phyloP scores from a whole-genome alignment of 345 rosid species.

The Excoecaria cochinchinensis region DNA sequence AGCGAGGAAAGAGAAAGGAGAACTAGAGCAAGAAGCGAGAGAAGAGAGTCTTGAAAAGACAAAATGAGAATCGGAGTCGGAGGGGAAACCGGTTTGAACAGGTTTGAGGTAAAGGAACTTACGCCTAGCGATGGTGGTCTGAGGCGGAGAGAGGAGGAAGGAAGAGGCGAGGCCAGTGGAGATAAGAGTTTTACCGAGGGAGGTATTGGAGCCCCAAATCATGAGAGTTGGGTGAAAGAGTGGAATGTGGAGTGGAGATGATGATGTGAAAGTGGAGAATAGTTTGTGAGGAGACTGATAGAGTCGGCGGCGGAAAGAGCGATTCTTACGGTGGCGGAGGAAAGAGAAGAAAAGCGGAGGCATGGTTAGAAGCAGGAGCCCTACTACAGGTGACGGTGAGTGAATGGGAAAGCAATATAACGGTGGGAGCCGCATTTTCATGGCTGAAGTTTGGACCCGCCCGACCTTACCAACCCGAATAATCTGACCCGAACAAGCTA shows the following conservation, averaged over 20 bases:
- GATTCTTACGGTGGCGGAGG: neutral
- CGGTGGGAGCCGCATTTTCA: too few relatives aligned
- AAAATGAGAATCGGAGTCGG: constrained; percentile 84
- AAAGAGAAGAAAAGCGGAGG: neutral
- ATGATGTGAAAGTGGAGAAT: constrained; percentile 9
- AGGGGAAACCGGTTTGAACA: constrained; percentile 86
- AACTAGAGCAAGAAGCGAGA: constrained; percentile 48
- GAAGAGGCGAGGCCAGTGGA: constrained; percentile 88
- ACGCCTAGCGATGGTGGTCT: neutral
- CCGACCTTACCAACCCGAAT: too few relatives aligned
- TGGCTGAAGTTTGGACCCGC: too few relatives aligned
- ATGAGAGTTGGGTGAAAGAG: constrained; percentile 70
- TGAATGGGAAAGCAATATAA: neutral
- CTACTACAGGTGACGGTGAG: neutral
- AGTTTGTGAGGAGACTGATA: neutral
- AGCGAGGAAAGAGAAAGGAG: constrained; percentile 41
- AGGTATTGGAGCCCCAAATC: constrained; percentile 86
- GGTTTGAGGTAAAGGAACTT: constrained; percentile 82
- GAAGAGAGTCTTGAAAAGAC: constrained; percentile 66
- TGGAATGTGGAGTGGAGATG: constrained; percentile 28
- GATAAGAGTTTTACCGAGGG: constrained; percentile 91
- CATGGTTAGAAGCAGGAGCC: constrained; percentile 1
- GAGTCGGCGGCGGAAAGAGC: neutral
- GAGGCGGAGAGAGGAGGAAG: constrained; percentile 55
- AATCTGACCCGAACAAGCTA: too few relatives aligned